Evolutionary conservation across 2,329 filamentous ascomycete species (phyloP).

Genomic region (Juglanconis oblonga): DNA sequence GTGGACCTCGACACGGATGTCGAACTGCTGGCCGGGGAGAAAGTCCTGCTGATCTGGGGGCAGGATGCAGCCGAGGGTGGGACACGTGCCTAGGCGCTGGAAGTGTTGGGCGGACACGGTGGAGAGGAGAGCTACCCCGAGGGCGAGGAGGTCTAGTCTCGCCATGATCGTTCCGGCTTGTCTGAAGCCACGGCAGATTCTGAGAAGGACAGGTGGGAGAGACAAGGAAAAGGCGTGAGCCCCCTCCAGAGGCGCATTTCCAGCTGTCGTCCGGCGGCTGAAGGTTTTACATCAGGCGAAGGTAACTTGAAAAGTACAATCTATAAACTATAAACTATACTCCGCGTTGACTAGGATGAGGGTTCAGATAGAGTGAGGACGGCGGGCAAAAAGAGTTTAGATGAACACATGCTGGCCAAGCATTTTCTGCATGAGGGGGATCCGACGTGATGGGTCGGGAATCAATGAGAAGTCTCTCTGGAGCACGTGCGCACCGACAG

Average conservation of each 20-base stretch:
- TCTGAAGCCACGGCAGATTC: not conserved
- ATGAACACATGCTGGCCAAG: not conserved
- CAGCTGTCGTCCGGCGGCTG: not conserved
- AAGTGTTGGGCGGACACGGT: conserved; percentile 54
- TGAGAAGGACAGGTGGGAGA: no score
- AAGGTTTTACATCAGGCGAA: not conserved
- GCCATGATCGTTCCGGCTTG: not conserved
- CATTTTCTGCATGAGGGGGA: not conserved
- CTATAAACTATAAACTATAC: no score
- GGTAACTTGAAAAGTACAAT: no score
- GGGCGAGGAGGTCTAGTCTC: conserved; percentile 18
- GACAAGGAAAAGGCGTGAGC: not conserved
- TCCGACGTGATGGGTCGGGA: not conserved
- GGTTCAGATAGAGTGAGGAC: no score
- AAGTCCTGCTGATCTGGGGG: conserved; percentile 72
- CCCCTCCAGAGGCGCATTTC: not conserved
- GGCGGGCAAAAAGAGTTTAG: not conserved
- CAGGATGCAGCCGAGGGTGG: conserved; percentile 56
- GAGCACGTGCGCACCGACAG: not conserved
- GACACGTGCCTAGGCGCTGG: conserved; percentile 58
- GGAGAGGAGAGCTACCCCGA: conserved; percentile 34
- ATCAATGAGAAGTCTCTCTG: not conserved
- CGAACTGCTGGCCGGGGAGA: conserved; percentile 79
- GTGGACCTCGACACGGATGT: conserved; percentile 79
- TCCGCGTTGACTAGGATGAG: no score